Evolutionary conservation across 805 yeast genomes (phyloP).

Genomic region (Candida coquimbonensis): DNA sequence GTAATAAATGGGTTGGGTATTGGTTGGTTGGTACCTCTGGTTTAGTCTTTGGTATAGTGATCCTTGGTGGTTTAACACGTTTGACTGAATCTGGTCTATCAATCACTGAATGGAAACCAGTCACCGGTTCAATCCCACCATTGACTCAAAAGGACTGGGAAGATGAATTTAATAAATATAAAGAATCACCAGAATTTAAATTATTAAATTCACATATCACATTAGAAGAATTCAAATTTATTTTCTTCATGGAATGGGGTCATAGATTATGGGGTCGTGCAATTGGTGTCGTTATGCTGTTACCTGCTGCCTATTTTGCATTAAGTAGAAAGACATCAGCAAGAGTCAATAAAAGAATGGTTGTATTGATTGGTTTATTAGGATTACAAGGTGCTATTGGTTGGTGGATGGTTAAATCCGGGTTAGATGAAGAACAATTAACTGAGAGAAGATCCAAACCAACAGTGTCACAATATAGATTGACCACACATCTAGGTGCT

Average conservation of each 20-base stretch:
- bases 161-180: slow-evolving; percentile 72
- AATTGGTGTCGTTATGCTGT: slow-evolving; percentile 74
- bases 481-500: slow-evolving; percentile 90
- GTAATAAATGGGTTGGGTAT: slow-evolving; percentile 62
- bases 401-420: slow-evolving; percentile 99
- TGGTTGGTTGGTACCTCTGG: slow-evolving; percentile 86
- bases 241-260: slow-evolving; percentile 96
- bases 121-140: slow-evolving; percentile 93
- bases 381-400: slow-evolving; percentile 96
- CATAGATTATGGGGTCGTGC: slow-evolving; percentile 90
- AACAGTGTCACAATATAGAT: slow-evolving; percentile 92
- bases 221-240: slow-evolving; percentile 88
- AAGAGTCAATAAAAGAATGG: slow-evolving; percentile 57
- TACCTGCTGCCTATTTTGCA: slow-evolving; percentile 83
- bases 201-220: slow-evolving; percentile 83
- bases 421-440: slow-evolving; percentile 74
- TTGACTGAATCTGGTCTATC: slow-evolving; percentile 93
- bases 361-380: slow-evolving; percentile 67
- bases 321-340: slow-evolving; percentile 56
- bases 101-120: slow-evolving; percentile 98
- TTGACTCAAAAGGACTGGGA: slow-evolving; percentile 76
- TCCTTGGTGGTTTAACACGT: slow-evolving; percentile 94
- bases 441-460: slow-evolving; percentile 84
- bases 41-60: slow-evolving; percentile 88
- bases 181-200: slow-evolving; percentile 84